Conservation (phyloP, 2,329 filamentous ascomycete species). For the Paecilomyces sp. region DNA sequence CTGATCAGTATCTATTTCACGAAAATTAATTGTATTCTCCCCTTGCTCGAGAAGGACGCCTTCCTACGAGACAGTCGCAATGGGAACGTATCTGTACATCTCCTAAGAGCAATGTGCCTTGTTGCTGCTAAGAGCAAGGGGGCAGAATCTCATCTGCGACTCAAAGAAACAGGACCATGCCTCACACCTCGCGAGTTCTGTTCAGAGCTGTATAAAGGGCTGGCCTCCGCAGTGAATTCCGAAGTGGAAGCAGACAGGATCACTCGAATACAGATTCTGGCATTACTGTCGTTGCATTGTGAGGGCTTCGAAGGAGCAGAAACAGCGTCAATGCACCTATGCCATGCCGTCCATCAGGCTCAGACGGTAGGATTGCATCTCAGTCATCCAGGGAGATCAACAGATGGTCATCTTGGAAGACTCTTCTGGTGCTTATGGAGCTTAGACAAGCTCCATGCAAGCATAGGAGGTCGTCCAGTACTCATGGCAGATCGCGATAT, state of each 20-base stretch:
- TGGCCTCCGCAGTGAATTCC: conserved; percentile 30
- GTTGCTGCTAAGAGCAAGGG: conserved; percentile 30
- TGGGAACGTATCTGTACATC: conserved; percentile 23
- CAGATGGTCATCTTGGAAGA: conserved; percentile 19
- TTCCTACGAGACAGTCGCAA: conserved; percentile 17
- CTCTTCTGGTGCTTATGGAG: conserved; percentile 37
- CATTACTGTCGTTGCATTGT: conserved; percentile 34
- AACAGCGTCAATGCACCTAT: conserved; percentile 31
- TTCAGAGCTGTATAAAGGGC: conserved; percentile 28
- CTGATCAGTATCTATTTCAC: conserved; percentile 29
- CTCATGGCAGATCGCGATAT: conserved; percentile 34
- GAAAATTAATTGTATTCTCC: conserved; percentile 31
- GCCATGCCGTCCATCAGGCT: conserved; percentile 34
- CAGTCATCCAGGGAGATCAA: conserved; percentile 24
- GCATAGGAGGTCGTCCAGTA: conserved; percentile 32
- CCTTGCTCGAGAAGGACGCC: conserved; percentile 24
- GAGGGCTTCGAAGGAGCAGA: conserved; percentile 35
- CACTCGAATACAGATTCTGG: conserved; percentile 29
- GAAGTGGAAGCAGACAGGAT: conserved; percentile 29
- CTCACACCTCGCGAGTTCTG: conserved; percentile 30
- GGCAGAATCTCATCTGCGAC: conserved; percentile 23
- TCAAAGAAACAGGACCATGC: conserved; percentile 22
- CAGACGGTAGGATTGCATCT: conserved; percentile 34
- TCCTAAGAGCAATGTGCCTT: conserved; percentile 34
- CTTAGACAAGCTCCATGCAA: conserved; percentile 35